These are phyloP conservation scores for Colletotrichum brevisporum DNA, from an alignment of 2,329 filamentous ascomycete species.

Conservation along the genomic window DNA sequence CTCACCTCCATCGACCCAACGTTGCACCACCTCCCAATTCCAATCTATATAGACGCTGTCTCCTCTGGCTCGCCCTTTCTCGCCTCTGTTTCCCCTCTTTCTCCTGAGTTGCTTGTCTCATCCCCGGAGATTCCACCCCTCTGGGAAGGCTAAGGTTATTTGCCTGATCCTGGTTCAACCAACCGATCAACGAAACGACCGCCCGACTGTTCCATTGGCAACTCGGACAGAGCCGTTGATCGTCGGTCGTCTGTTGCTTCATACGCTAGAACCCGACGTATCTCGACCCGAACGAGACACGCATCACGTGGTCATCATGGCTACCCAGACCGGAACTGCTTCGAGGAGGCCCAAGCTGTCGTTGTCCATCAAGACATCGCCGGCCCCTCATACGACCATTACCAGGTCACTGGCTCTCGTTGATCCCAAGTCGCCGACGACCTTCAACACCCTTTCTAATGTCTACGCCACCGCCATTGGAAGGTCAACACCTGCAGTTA, in stretches of 20 bases:
- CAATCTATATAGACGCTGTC: constrained; percentile 40
- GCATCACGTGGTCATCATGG: constrained; percentile 49
- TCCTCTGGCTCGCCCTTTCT: constrained; percentile 13
- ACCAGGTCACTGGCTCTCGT: constrained; percentile 61
- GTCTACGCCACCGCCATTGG: constrained; percentile 75
- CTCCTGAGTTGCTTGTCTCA: constrained; percentile 18
- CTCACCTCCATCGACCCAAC: constrained; percentile 4
- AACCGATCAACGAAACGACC: constrained; percentile 28
- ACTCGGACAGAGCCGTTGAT: constrained; percentile 41
- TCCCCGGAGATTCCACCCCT: constrained; percentile 25
- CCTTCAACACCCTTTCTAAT: constrained; percentile 77
- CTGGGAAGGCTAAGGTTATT: constrained; percentile 42
- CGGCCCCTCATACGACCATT: constrained; percentile 54
- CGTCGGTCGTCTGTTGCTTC: background rate
- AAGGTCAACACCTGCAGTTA: constrained; percentile 65
- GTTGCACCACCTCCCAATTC: constrained; percentile 21
- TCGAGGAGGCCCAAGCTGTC: constrained; percentile 69
- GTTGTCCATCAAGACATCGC: constrained; percentile 66
- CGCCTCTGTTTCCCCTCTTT: constrained; percentile 15
- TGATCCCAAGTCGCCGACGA: constrained; percentile 72
- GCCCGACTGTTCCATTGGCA: constrained; percentile 43
- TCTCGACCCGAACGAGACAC: background rate
- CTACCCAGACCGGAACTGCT: constrained; percentile 53
- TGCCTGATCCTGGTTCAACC: constrained; percentile 45
- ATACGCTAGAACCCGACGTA: background rate